These are phyloP conservation scores for Aspergillus ostianus DNA, from an alignment of 495 filamentous ascomycete genomes.

Conservation along the genomic window DNA sequence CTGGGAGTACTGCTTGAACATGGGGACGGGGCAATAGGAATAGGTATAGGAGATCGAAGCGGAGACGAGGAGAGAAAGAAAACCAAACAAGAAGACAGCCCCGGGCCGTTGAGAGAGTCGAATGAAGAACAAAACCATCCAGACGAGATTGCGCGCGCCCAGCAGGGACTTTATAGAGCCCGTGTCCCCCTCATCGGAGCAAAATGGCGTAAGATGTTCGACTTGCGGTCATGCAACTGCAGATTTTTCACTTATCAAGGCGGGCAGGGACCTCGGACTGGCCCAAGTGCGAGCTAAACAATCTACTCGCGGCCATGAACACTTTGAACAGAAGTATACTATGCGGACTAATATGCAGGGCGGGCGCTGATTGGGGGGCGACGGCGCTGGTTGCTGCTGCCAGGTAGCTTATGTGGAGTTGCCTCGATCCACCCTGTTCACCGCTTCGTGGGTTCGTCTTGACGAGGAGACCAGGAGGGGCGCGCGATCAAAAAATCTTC, in stretches of 20 bases:
- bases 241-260: constrained; percentile 7
- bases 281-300: constrained; percentile 2
- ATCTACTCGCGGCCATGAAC: neutral
- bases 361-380: constrained; percentile 4
- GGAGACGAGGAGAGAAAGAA: neutral
- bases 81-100: neutral
- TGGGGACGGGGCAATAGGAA: constrained; percentile 1
- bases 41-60: too few relatives aligned
- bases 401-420: constrained; percentile 9
- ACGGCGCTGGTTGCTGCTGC: constrained; percentile 2
- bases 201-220: constrained; percentile 4
- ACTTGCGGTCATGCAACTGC: constrained; percentile 4
- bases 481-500: neutral
- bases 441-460: constrained; percentile 5
- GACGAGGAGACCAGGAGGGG: too few relatives aligned
- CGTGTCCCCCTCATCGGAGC: neutral
- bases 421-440: neutral
- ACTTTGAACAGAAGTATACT: constrained; percentile 1
- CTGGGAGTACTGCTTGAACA: constrained; percentile 16
- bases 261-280: constrained; percentile 4
- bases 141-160: neutral
- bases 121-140: neutral
- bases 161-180: constrained; percentile 6
- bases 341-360: constrained; percentile 1
- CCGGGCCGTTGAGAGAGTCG: neutral